Conservation (phyloP, 352 stramenopile genomes). For the Globisporangium iwayamae region DNA sequence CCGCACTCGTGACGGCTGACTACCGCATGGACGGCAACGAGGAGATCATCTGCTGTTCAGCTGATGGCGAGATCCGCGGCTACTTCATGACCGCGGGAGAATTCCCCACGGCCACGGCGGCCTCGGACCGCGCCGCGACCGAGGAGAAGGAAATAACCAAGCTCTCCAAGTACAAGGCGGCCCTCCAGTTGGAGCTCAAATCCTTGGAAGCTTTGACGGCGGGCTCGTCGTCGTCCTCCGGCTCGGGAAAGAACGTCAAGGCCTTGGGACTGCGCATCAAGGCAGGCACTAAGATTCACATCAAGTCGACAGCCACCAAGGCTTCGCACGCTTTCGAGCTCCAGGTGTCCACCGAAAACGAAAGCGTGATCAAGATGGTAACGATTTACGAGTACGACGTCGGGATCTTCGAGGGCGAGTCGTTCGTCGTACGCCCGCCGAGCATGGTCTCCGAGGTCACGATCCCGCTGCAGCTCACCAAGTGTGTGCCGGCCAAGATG, state of each 20-base stretch:
- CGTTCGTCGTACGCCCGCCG: slow-evolving; percentile 56
- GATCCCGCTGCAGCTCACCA: slow-evolving; percentile 58
- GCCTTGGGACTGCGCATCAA: slow-evolving; percentile 41
- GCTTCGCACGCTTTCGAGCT: slow-evolving; percentile 67
- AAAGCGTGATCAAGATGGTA: slow-evolving; percentile 87
- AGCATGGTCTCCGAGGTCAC: slow-evolving; percentile 39
- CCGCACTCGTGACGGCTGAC: slow-evolving; percentile 73
- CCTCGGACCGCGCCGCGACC: slow-evolving; percentile 38
- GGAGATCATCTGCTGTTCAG: slow-evolving; percentile 86
- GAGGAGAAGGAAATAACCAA: slow-evolving; percentile 79
- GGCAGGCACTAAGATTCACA: slow-evolving; percentile 54
- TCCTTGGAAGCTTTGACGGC: slow-evolving; percentile 51
- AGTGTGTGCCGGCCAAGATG: slow-evolving; percentile 61
- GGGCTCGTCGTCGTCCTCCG: slow-evolving; percentile 8
- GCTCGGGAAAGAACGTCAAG: slow-evolving; percentile 32
- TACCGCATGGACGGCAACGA: slow-evolving; percentile 88
- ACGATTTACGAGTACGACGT: slow-evolving; percentile 85
- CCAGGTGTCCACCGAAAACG: slow-evolving; percentile 78
- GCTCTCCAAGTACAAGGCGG: slow-evolving; percentile 77
- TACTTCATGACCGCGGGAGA: slow-evolving; percentile 52
- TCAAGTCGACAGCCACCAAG: slow-evolving; percentile 52
- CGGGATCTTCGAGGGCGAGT: slow-evolving; percentile 85
- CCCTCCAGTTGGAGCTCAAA: slow-evolving; percentile 75
- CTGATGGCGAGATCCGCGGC: slow-evolving; percentile 76
- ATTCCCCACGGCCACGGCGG: slow-evolving; percentile 23